Evolutionary conservation across 129 eudicot genomes (phyloP).

Genomic region (Centrapalus pauciflorus): DNA sequence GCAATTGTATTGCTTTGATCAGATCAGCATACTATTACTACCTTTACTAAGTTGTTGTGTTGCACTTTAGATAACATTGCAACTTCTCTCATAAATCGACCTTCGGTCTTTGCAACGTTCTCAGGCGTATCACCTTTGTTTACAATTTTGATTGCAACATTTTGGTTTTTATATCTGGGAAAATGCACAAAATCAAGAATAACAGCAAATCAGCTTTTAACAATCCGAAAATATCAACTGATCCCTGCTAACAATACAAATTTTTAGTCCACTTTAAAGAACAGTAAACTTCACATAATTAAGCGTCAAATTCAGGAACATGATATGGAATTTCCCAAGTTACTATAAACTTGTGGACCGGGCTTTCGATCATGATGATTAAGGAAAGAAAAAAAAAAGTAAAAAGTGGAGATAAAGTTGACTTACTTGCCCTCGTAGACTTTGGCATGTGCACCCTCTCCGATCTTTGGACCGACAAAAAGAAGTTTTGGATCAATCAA

Average conservation of each 20-base stretch:
- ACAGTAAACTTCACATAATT: background rate
- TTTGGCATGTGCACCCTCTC: constrained; percentile 98
- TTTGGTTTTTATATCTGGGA: constrained; percentile 76
- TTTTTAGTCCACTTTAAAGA: too few relatives aligned
- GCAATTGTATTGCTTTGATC: background rate
- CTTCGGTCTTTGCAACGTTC: constrained; percentile 69
- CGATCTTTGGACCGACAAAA: constrained; percentile 94
- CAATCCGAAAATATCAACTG: background rate
- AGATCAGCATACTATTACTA: constrained; percentile 9
- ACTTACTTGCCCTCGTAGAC: constrained; percentile 99
- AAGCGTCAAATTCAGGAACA: constrained; percentile 13
- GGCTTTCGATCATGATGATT: background rate
- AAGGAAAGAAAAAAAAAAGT: too few relatives aligned
- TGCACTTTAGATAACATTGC: constrained; percentile 91
- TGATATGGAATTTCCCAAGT: background rate
- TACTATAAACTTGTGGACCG: background rate
- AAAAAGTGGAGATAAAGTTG: constrained; percentile 10
- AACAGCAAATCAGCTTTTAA: background rate
- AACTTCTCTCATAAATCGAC: constrained; percentile 76
- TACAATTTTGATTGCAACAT: constrained; percentile 80
- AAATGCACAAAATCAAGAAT: constrained; percentile 18
- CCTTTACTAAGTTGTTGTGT: constrained; percentile 94
- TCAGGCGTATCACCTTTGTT: constrained; percentile 84
- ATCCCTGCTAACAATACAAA: constrained; percentile 5
- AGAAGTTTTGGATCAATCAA: constrained; percentile 91